Evolutionary conservation across 805 yeast genomes (phyloP).

Genomic region (Pichia nanzhaoensis): DNA sequence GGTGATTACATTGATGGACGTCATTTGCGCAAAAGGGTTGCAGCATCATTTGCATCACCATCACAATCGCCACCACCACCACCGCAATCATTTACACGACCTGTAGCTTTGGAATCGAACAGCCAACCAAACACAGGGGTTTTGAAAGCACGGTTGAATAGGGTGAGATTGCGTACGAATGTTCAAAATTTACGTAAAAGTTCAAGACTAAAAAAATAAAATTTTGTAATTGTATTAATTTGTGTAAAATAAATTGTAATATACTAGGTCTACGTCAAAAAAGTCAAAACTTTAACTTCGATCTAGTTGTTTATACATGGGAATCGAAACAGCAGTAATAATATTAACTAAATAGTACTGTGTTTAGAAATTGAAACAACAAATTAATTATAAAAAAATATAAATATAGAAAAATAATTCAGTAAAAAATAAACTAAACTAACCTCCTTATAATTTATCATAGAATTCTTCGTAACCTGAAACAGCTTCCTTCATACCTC

Average conservation of each 20-base stretch:
- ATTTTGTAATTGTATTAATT: neutral
- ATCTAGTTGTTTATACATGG: no score
- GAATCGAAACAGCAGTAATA: no score
- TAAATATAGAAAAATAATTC: neutral
- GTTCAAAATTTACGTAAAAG: slow-evolving; percentile 8
- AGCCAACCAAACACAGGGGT: neutral
- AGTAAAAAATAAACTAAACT: neutral
- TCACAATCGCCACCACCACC: no score
- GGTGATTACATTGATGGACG: neutral
- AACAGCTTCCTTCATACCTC: slow-evolving; percentile 93
- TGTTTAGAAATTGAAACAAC: slow-evolving; percentile 1
- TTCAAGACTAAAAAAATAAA: neutral
- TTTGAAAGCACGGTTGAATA: slow-evolving; percentile 7
- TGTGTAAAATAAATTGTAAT: slow-evolving; percentile 1
- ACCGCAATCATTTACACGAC: no score
- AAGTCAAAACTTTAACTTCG: no score
- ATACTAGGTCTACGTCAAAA: no score
- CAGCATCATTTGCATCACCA: no score
- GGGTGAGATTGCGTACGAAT: slow-evolving; percentile 7
- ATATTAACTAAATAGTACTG: no score
- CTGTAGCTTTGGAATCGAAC: neutral
- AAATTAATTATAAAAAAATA: slow-evolving; percentile 5
- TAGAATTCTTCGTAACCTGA: slow-evolving; percentile 99
- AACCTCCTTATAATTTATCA: slow-evolving; percentile 63
- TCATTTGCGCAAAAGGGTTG: slow-evolving; percentile 2